Evolutionary conservation across 148 eudicot genomes (phyloP).

Genomic region (Gaultheria prostrata): DNA sequence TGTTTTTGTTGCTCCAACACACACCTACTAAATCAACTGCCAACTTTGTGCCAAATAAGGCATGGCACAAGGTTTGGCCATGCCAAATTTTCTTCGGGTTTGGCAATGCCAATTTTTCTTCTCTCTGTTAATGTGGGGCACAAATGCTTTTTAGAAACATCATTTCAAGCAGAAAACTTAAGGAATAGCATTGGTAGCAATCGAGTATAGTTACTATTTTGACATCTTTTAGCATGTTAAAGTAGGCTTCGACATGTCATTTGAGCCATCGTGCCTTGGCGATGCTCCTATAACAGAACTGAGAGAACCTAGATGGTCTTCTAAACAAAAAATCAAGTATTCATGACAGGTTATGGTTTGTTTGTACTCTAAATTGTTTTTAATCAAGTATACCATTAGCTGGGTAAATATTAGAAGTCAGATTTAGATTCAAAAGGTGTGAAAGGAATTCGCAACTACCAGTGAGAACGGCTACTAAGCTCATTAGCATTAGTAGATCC

Average conservation of each 20-base stretch:
- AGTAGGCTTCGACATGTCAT: too few species aligned
- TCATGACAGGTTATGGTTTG: not conserved
- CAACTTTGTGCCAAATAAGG: not conserved
- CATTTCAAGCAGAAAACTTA: too few species aligned
- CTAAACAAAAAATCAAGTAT: not conserved
- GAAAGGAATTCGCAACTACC: conserved; percentile 35
- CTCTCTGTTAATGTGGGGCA: not conserved
- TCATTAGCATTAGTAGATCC: conserved; percentile 96
- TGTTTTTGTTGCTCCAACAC: not conserved
- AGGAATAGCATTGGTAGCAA: too few species aligned
- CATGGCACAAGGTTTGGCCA: not conserved
- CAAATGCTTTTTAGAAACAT: too few species aligned
- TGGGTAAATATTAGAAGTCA: not conserved
- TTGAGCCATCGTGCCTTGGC: too few species aligned
- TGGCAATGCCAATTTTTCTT: not conserved
- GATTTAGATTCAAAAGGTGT: not conserved
- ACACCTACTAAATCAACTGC: not conserved
- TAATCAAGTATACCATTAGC: not conserved
- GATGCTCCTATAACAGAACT: not conserved
- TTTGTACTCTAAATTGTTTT: not conserved
- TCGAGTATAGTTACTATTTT: too few species aligned
- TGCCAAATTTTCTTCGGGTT: not conserved
- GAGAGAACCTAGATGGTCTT: not conserved
- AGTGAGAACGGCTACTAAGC: conserved; percentile 93
- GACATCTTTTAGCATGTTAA: too few species aligned